Evolutionary conservation across 1,284 basidiomycete genomes (phyloP).

Genomic region (Erythrobasidium hasegawianum): DNA sequence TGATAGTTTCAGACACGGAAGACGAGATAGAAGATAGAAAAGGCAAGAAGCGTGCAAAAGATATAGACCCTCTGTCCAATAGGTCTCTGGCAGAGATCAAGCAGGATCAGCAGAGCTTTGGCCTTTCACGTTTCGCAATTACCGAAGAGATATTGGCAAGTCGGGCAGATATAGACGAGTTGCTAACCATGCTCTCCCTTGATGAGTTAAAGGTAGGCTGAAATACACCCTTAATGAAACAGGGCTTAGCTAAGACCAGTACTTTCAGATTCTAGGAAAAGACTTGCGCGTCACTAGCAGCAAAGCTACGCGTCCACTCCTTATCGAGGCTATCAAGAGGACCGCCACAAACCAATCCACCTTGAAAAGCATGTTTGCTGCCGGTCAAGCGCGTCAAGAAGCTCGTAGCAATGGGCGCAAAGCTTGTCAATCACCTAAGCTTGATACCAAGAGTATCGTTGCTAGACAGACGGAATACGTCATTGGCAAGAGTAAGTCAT

Average conservation of each 20-base stretch:
- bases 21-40: constrained; percentile 7
- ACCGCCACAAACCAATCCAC: constrained; percentile 23
- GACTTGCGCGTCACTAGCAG: constrained; percentile 42
- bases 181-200: constrained; percentile 46
- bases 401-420: constrained; percentile 9
- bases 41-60: not conserved
- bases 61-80: constrained; percentile 18
- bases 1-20: constrained; percentile 17
- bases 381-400: constrained; percentile 2
- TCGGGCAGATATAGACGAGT: constrained; percentile 42
- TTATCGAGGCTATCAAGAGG: constrained; percentile 27
- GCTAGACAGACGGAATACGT: constrained; percentile 24
- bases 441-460: not conserved
- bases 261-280: constrained; percentile 42
- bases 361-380: constrained; percentile 33
- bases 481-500: constrained; percentile 22
- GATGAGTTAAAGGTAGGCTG: constrained; percentile 48
- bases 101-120: constrained; percentile 17
- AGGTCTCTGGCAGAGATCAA: constrained; percentile 14
- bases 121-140: constrained; percentile 43
- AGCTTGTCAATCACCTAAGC: not conserved
- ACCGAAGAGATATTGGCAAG: constrained; percentile 44
- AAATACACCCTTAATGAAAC: too few relatives aligned
- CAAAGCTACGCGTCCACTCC: constrained; percentile 15
- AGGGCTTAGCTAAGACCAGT: not conserved